A percentile compares a stretch with the other conserved stretches of the same genome.
Conservation (phyloP, 495 filamentous ascomycete genomes). For the Talaromyces proteolyticus region DNA sequence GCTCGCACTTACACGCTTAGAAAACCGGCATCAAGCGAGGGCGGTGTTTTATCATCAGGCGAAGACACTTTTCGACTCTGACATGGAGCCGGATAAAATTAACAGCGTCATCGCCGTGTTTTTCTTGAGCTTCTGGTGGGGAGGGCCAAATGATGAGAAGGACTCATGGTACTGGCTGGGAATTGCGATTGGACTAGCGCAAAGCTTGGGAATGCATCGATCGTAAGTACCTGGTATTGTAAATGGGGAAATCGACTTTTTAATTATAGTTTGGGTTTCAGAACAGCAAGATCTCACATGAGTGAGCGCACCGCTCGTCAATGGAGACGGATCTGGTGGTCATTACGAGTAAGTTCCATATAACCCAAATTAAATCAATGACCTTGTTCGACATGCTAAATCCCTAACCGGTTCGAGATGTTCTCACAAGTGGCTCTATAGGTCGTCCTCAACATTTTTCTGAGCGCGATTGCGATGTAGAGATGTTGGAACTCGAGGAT, state of each 20-base stretch:
- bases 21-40: too few species aligned
- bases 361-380: background rate
- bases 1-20: too few species aligned
- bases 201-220: conserved; percentile 17
- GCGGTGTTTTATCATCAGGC: conserved; percentile 11
- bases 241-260: too few species aligned
- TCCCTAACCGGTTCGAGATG: conserved; percentile 68
- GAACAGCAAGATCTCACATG: too few species aligned
- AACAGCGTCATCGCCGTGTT: conserved; percentile 8
- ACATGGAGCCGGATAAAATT: conserved; percentile 12
- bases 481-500: conserved; percentile 11
- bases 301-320: too few species aligned
- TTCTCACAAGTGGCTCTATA: conserved; percentile 79
- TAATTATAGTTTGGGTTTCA: too few species aligned
- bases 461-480: conserved; percentile 28
- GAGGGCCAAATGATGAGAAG: conserved; percentile 13
- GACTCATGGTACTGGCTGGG: conserved; percentile 16
- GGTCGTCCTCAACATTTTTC: conserved; percentile 68
- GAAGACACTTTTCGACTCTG: conserved; percentile 15
- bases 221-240: too few species aligned
- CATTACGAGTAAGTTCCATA: conserved; percentile 15
- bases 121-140: conserved; percentile 16
- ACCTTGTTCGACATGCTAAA: background rate
- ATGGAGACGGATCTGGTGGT: conserved; percentile 15
- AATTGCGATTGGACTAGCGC: conserved; percentile 9